Conservation (phyloP, 352 stramenopile species). For the Elongisporangium senticosum region DNA sequence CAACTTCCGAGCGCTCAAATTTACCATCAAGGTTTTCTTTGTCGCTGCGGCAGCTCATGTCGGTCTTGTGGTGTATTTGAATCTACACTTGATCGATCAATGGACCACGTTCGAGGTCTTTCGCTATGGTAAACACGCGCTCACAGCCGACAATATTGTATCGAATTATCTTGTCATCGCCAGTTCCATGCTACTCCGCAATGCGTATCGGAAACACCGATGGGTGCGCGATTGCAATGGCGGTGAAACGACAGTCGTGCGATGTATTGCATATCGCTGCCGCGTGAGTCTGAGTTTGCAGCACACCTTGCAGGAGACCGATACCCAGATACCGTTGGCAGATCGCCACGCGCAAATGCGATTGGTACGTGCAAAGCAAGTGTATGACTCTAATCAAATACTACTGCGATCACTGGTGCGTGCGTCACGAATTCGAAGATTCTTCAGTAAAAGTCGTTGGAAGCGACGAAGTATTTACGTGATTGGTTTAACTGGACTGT, state of each 20-base stretch:
- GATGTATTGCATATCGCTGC: slow-evolving; percentile 6
- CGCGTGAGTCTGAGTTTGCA: background rate
- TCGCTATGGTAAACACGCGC: slow-evolving; percentile 1
- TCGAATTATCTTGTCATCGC: slow-evolving; percentile 8
- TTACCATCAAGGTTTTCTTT: too few relatives aligned
- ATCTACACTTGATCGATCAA: background rate
- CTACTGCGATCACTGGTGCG: background rate
- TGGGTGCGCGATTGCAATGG: background rate
- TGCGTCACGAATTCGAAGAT: background rate
- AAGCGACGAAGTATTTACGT: background rate
- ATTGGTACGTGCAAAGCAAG: background rate
- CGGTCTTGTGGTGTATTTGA: background rate
- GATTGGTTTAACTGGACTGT: background rate
- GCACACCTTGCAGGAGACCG: background rate
- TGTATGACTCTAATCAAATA: background rate
- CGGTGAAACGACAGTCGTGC: background rate
- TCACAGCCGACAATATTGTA: slow-evolving; percentile 14
- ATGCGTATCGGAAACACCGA: slow-evolving; percentile 10
- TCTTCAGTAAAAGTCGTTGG: background rate
- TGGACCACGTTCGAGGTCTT: background rate
- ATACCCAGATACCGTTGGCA: background rate
- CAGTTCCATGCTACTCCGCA: slow-evolving; percentile 11
- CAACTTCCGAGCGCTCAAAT: too few relatives aligned
- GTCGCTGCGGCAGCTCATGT: too few relatives aligned
- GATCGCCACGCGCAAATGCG: background rate